Evolutionary conservation across 2,329 filamentous ascomycete species (phyloP).

Genomic region (Dactylellina haptotyla): DNA sequence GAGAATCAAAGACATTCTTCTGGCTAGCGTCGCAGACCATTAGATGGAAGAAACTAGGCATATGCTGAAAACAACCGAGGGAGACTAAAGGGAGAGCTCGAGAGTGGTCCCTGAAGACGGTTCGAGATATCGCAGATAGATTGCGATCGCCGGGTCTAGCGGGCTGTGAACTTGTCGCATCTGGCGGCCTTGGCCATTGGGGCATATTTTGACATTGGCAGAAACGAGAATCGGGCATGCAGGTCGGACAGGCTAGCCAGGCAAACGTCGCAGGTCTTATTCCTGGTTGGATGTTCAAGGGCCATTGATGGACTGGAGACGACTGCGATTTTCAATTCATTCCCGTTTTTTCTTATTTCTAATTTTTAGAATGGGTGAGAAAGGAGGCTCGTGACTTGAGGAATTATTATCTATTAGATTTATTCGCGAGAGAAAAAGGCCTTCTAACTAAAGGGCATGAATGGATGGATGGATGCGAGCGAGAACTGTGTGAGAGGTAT

Average conservation of each 20-base stretch:
- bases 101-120: constrained; percentile 46
- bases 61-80: constrained; percentile 23
- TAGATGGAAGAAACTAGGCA: not conserved
- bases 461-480: not conserved
- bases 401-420: not conserved
- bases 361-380: too few species aligned
- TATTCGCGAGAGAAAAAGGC: not conserved
- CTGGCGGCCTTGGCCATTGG: not conserved
- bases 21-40: not conserved
- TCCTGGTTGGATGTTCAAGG: too few species aligned
- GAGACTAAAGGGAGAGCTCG: too few species aligned
- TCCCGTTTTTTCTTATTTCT: not conserved
- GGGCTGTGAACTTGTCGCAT: constrained; percentile 17
- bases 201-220: not conserved
- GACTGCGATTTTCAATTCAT: constrained; percentile 3
- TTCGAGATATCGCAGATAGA: constrained; percentile 51
- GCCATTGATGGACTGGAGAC: not conserved
- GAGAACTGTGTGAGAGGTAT: constrained; percentile 5
- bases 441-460: not conserved
- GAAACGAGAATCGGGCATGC: not conserved
- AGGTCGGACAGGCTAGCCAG: not conserved
- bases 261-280: too few species aligned
- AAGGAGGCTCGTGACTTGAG: constrained; percentile 11
- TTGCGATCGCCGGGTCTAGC: constrained; percentile 35
- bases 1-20: too few species aligned